Evolutionary conservation across 164 flowering plant genomes (phyloP), one percentile per base, ranked within the genome.

Genomic region (Protea cynaroides): DNA sequence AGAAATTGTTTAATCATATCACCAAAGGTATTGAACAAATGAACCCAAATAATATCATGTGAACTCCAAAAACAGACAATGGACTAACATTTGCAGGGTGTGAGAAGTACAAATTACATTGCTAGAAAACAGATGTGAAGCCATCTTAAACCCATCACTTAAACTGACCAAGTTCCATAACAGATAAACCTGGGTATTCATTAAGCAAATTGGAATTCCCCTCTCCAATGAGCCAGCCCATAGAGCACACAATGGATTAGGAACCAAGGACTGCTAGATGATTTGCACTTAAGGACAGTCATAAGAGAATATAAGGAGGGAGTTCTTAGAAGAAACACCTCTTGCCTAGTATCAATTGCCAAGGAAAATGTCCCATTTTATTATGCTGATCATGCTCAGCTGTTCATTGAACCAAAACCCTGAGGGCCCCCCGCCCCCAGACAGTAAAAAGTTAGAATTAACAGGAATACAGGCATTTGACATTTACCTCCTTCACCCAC

Each of bases 401-500:
- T 40, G 46, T 40, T 40, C 14, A 12, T 40, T 40, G 14, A 40
- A 9, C 4, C n/a, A n/a, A n/a, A n/a, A n/a, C n/a, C n/a, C n/a
- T n/a, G n/a, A n/a, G n/a, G n/a, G n/a, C n/a, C n/a, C n/a, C 46
- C 46, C 46, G 8, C 9, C 46, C 1, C 10, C 46, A 40, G 13
- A 40, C 1, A 40, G 46, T 9, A 40, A 40, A 40, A 4, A 8
- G 46, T 40, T 40, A 40, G 46, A 12, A 3, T 56, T 25, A 25
- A 24, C 25, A 7, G 17, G 29, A 8, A 5, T 6, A 46, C 25
- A 36, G 37, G 59, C 21, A 25, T 14, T 15, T 38, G n/a, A n/a
- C 34, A 22, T 15, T 68, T 74, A 95, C 99, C 99, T 95, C 91
- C 70, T 82, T 92, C 65, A 92, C 74, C 99, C 99, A 95, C 51